A percentile compares a stretch with the other conserved stretches of the same genome.
Conservation (phyloP, 2,329 filamentous ascomycete genomes). For the Atkinsonella texensis region DNA sequence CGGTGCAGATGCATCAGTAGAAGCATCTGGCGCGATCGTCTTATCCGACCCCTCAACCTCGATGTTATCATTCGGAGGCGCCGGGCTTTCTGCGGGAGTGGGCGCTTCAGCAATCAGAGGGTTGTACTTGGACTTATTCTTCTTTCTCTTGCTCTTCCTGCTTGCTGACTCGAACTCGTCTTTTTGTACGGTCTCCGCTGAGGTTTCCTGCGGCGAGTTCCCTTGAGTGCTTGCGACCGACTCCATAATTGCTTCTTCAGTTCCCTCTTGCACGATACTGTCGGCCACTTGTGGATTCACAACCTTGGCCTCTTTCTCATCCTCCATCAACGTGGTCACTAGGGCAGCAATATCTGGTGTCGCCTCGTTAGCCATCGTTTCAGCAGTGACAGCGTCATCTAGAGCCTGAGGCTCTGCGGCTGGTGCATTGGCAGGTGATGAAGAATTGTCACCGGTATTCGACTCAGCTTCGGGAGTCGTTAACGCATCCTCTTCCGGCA, state of each 20-base stretch:
- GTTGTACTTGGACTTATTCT: constrained; percentile 5
- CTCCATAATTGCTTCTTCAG: neutral
- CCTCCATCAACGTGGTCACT: neutral
- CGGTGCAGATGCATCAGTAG: neutral
- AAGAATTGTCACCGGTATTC: neutral
- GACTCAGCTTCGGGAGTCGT: neutral
- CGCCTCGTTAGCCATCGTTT: neutral
- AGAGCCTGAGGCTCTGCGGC: neutral
- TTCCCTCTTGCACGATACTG: neutral
- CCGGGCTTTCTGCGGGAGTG: neutral
- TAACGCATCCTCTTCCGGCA: constrained; percentile 1
- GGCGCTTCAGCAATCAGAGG: neutral
- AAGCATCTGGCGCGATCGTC: neutral
- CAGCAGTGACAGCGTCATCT: neutral
- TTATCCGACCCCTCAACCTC: neutral
- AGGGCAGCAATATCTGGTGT: neutral
- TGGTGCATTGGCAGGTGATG: neutral
- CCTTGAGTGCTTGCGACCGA: neutral
- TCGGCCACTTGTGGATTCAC: neutral
- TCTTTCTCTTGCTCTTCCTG: constrained; percentile 12
- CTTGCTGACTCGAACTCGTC: neutral
- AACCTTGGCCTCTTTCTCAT: neutral
- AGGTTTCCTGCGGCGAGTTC: neutral
- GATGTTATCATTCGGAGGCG: neutral
- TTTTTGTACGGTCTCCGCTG: neutral